Evolutionary conservation across 192 early-diverging fungal genomes (phyloP).

Genomic region (Ambispora gerdemannii): DNA sequence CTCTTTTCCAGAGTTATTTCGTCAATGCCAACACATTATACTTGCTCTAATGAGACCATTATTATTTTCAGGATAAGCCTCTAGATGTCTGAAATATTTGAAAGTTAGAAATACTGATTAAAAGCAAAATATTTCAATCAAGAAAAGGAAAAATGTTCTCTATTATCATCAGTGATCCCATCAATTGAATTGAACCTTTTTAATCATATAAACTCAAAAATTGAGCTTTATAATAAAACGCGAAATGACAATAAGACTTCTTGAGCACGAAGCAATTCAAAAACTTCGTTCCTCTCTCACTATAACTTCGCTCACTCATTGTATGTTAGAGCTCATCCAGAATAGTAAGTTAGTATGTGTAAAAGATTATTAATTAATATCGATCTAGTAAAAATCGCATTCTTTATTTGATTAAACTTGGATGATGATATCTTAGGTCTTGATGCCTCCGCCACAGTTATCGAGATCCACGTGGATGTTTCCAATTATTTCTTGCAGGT

Average conservation of each 20-base stretch:
- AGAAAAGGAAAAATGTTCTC: too few species aligned
- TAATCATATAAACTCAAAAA: too few species aligned
- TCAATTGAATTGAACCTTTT: too few species aligned
- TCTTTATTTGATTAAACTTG: constrained; percentile 11
- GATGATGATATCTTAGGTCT: constrained; percentile 35
- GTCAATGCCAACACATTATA: too few species aligned
- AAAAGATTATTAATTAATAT: neutral
- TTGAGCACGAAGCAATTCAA: constrained; percentile 32
- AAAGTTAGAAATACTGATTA: too few species aligned
- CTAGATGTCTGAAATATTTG: too few species aligned
- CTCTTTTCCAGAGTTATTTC: too few species aligned
- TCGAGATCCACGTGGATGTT: constrained; percentile 49
- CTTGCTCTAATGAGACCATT: too few species aligned
- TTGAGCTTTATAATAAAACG: too few species aligned
- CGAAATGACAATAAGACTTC: constrained; percentile 34
- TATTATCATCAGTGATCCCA: too few species aligned
- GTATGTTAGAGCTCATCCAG: constrained; percentile 59
- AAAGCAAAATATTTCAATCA: too few species aligned
- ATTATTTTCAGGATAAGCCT: too few species aligned
- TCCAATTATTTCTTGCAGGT: constrained; percentile 50
- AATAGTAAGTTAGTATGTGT: constrained; percentile 44
- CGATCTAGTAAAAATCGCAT: neutral
- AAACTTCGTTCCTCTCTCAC: constrained; percentile 40
- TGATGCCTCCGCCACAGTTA: constrained; percentile 52
- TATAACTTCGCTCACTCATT: constrained; percentile 45